Conservation (phyloP, 345 rosid genomes). For the Gossypium longicalyx region DNA sequence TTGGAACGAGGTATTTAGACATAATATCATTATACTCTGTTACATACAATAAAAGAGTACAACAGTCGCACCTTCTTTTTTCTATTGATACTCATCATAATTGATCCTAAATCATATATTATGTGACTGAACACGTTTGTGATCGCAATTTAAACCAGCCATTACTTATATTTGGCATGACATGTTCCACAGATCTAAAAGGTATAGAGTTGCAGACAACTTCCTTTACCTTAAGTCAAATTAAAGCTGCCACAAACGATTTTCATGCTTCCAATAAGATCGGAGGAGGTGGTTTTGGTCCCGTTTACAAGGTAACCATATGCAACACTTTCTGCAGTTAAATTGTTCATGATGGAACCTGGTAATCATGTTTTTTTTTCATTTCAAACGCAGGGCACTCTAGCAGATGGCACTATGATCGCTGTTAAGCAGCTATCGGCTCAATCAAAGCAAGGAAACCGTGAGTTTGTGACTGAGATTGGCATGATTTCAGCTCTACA, state of each 20-base stretch:
- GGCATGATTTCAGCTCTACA: conserved; percentile 11
- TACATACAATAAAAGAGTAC: neutral
- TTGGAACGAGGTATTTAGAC: conserved; percentile 18
- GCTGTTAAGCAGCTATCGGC: conserved; percentile 8
- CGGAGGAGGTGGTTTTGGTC: conserved; percentile 43
- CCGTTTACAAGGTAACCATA: conserved; percentile 33
- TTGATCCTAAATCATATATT: no score
- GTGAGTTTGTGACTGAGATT: neutral
- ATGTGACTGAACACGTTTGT: no score
- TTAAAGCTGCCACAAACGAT: conserved; percentile 30
- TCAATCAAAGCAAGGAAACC: conserved; percentile 8
- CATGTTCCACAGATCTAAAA: conserved; percentile 1
- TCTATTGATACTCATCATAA: no score
- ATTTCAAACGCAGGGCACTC: conserved; percentile 8
- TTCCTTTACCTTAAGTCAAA: conserved; percentile 26
- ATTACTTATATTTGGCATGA: neutral
- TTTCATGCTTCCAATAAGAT: conserved; percentile 31
- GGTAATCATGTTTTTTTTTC: neutral
- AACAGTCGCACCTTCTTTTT: no score
- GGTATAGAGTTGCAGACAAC: conserved; percentile 8
- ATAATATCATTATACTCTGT: neutral
- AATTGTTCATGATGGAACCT: neutral
- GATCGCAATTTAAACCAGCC: no score
- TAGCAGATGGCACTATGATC: neutral
- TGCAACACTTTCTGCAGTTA: neutral